A percentile compares a stretch with the other conserved stretches of the same genome.
These are phyloP conservation scores for Fraxinus sp. DNA, from an alignment of 305 asterid species.

Conservation along the genomic window DNA sequence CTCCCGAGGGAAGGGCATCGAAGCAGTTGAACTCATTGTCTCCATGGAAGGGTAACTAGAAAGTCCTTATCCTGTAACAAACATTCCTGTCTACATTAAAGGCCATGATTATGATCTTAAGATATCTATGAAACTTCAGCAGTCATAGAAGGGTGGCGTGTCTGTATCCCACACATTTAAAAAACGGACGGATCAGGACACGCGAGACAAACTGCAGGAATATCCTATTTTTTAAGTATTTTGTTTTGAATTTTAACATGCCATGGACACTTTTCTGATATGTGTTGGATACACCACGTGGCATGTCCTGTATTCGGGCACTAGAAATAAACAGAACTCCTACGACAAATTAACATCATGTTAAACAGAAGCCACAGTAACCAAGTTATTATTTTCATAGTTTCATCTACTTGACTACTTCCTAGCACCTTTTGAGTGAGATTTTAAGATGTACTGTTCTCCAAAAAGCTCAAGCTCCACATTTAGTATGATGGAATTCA, in stretches of 20 bases:
- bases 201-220: background rate
- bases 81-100: background rate
- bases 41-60: background rate
- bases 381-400: background rate
- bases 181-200: background rate
- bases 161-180: background rate
- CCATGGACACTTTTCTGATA: background rate
- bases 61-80: background rate
- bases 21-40: background rate
- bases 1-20: background rate
- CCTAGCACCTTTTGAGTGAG: background rate
- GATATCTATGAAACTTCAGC: background rate
- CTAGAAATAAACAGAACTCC: background rate
- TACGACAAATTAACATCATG: background rate
- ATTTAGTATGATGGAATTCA: background rate
- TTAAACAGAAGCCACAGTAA: background rate
- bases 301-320: background rate
- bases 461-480: background rate
- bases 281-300: background rate
- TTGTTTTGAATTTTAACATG: background rate
- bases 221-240: background rate
- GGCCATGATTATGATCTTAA: background rate
- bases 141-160: background rate
- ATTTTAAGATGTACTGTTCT: background rate
- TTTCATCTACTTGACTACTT: background rate